phyloP scores from a whole-genome alignment of 306 rosid genomes.

The Vigna angularis region DNA sequence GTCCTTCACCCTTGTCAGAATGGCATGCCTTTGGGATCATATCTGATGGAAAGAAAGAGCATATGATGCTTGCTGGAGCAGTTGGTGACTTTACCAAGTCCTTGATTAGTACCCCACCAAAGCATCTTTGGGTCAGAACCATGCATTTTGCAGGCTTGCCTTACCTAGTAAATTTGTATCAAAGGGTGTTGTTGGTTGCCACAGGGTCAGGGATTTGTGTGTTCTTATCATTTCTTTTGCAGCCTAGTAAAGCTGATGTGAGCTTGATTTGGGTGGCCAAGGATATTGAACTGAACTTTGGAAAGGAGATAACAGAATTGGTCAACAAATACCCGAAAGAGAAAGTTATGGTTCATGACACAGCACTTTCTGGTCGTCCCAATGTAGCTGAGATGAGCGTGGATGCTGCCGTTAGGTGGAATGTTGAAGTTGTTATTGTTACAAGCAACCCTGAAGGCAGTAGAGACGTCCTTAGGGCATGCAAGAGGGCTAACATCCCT shows the following conservation, averaged over 20 bases:
- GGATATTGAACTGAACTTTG: conserved; percentile 70
- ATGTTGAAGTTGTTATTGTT: conserved; percentile 69
- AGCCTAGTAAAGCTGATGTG: conserved; percentile 55
- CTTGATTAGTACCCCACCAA: conserved; percentile 58
- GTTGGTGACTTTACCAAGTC: conserved; percentile 75
- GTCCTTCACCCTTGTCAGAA: conserved; percentile 70
- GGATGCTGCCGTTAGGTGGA: conserved; percentile 59
- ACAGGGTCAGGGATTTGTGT: conserved; percentile 82
- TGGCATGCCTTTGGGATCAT: conserved; percentile 86
- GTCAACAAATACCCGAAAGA: conserved; percentile 52
- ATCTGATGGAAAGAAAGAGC: conserved; percentile 61
- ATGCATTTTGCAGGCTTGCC: conserved; percentile 71
- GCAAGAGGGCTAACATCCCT: conserved; percentile 53
- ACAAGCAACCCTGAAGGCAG: conserved; percentile 83
- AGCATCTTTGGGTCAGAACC: conserved; percentile 60
- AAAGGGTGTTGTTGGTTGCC: conserved; percentile 67
- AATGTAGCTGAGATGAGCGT: conserved; percentile 65
- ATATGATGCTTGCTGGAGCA: conserved; percentile 75
- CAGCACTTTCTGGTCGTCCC: conserved; percentile 67
- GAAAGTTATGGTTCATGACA: conserved; percentile 69
- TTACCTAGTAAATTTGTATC: conserved; percentile 63
- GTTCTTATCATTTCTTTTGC: conserved; percentile 71
- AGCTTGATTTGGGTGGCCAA: conserved; percentile 73
- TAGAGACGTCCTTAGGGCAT: conserved; percentile 64
- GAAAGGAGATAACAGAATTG: conserved; percentile 58